Conservation (phyloP, 2,329 filamentous ascomycete genomes). For the Chaetothyriales sp. region DNA sequence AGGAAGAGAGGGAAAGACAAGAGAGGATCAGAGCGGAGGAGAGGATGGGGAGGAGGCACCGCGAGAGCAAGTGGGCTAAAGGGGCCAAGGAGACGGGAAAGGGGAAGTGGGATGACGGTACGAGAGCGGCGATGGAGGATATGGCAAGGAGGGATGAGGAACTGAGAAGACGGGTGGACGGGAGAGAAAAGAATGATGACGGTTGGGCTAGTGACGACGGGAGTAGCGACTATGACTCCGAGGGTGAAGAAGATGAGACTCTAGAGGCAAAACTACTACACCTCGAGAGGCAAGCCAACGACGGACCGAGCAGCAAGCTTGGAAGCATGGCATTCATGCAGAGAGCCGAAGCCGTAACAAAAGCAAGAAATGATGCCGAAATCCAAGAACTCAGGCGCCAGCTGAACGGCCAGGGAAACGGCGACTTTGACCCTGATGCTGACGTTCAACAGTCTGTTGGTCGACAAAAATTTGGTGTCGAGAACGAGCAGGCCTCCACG, state of each 20-base stretch:
- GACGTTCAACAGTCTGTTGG: conserved; percentile 52
- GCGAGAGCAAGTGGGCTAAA: conserved; percentile 88
- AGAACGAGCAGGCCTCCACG: conserved; percentile 20
- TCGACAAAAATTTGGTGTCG: conserved; percentile 35
- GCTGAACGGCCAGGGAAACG: conserved; percentile 36
- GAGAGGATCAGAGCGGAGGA: conserved; percentile 64
- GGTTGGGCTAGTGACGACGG: conserved; percentile 81
- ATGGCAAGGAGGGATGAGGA: conserved; percentile 75
- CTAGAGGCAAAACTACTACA: neutral
- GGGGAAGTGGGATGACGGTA: conserved; percentile 79
- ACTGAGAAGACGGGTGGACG: conserved; percentile 63
- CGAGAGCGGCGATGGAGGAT: conserved; percentile 61
- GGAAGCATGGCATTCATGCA: conserved; percentile 90
- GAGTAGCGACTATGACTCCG: conserved; percentile 60
- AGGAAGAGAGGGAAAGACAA: conserved; percentile 36
- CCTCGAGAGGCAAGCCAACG: neutral
- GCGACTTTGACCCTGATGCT: conserved; percentile 33
- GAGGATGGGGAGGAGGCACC: conserved; percentile 71
- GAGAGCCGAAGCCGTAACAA: conserved; percentile 65
- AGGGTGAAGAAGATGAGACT: conserved; percentile 26
- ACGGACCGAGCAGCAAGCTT: conserved; percentile 44
- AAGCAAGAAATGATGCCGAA: conserved; percentile 67
- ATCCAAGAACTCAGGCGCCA: conserved; percentile 57
- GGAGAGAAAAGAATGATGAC: conserved; percentile 57
- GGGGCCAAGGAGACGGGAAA: conserved; percentile 63